Evolutionary conservation across 1,139 yeast species (phyloP), one percentile per base, ranked within the genome.

Genomic region (Taphrina wiesneri): DNA sequence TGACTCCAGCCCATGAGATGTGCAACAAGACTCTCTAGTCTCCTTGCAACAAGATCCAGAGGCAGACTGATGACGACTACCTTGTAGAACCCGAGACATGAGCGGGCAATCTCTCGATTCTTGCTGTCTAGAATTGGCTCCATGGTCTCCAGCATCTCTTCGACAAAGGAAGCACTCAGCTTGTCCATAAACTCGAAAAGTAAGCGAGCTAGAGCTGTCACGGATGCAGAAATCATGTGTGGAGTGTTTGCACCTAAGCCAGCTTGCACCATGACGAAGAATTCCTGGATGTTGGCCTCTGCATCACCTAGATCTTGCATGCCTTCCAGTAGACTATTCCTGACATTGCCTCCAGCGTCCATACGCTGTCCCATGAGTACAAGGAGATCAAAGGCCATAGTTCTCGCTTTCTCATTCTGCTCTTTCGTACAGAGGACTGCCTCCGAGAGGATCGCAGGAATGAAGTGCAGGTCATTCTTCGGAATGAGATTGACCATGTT

Each of bases 141-240:
- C 62, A 93, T 89, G 0, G 97, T 90, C n/a, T 90, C 85, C 26
- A 91, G 84, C 64, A 93, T 81, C 74, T 92, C 97, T 25, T 84
- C 80, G 61, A 84, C 83, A 67, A 82, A 72, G 21, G 85, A 82
- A 71, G 88, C 77, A 74, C 56, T 46, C 21, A 49, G 19, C 19
- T 30, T 25, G 34, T 56, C 66, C 21, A 80, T 78, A 79, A 90
- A 95, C 77, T 93, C 98, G 76, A 86, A 93, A 53, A 93, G 82
- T 64, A 92, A 80, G 74, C 97, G 86, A 51, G 96, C 86, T 66
- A 93, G 81, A 0, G 97, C 96, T 7, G 97, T 90, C 71, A 95
- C 86, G 17, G 98, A 87, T 19, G 98, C 97, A 73, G 97, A 89
- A 57, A 93, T 88, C 97, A 92, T 92, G 76, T 92, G 96, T 36